Conservation (phyloP, 1,139 yeast species). For the Geotrichum carabidarum region DNA sequence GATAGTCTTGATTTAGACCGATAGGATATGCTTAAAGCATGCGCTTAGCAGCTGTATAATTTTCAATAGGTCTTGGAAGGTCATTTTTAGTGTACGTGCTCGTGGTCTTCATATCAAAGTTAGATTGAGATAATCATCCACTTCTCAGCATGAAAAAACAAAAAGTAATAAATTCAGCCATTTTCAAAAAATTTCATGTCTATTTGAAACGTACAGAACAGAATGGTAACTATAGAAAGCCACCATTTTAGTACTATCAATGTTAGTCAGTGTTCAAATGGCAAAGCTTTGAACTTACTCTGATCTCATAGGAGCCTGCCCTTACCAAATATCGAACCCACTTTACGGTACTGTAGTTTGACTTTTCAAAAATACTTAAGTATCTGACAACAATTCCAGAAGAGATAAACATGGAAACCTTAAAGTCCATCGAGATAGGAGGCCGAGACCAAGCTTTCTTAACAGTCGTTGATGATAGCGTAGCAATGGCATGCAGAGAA, state of each 20-base stretch:
- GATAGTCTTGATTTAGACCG: background rate
- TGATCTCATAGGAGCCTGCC: slow-evolving; percentile 75
- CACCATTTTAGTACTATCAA: background rate
- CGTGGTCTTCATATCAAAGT: too few relatives aligned
- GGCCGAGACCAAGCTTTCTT: slow-evolving; percentile 59
- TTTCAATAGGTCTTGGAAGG: too few relatives aligned
- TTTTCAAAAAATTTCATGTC: too few relatives aligned
- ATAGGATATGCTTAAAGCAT: too few relatives aligned
- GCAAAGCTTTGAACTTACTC: slow-evolving; percentile 34
- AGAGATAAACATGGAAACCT: slow-evolving; percentile 68
- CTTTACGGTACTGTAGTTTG: slow-evolving; percentile 68
- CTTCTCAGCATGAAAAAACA: too few relatives aligned
- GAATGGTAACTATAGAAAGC: background rate
- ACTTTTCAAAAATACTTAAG: slow-evolving; percentile 61
- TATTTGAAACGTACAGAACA: too few relatives aligned
- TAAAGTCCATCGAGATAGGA: slow-evolving; percentile 68
- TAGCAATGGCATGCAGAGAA: slow-evolving; percentile 50
- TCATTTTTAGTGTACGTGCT: too few relatives aligned
- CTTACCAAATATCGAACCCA: slow-evolving; percentile 78
- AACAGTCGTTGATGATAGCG: slow-evolving; percentile 37
- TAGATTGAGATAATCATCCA: too few relatives aligned
- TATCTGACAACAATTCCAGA: slow-evolving; percentile 74
- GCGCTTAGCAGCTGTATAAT: too few relatives aligned
- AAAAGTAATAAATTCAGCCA: too few relatives aligned
- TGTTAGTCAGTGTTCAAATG: background rate